Base-by-base conservation (phyloP, 345 rosid species). In the sweet orange (Citrus sinensis) region DNA sequence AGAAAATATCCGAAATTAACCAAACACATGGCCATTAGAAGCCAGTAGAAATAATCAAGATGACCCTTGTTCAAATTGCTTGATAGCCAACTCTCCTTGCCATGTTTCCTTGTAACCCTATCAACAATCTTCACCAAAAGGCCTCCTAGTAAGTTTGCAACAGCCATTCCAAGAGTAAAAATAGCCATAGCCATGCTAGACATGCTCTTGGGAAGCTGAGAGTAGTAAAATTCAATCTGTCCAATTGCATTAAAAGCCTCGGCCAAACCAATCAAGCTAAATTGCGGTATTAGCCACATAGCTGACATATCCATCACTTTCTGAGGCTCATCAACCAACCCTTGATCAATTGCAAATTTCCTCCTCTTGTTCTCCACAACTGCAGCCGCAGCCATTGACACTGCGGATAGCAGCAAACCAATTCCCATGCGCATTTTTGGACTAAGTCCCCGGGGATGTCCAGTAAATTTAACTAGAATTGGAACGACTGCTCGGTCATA, bases 391-490 rank as follows among this genome's bases (percentile, higher is more conserved):
- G 70, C 81, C 86, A 83, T 86, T 75, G 87, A 74, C 42, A 81
- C 20, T 59, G 81, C 76, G 0, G 83, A 84, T 29, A 83, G 16
- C 4, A 71, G 56, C 1, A 83, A 60, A 4, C 94, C 91, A 20
- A 84, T 76, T 35, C 94, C 84, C 92, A 88, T 89, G 70, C 86
- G 77, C 32, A 67, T 81, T 79, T 85, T 86, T 54, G 80, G 79
- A 79, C 85, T 65, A 5, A 87, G 80, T 4, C 82, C 68, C 10
- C 77, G 68, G 0, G 86, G 89, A 54, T 80, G 78, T 49, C 83
- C 85, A 29, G 78, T 81, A 20, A 81, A 55, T 76, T 80, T 77
- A 54, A 85, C 77, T 40, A 83, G 22, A 0, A 16, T 8, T 25
- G 90, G 93, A 70, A 89, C 59, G 20, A 86, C 25, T 13, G 77